Conservation (phyloP, 805 yeast genomes). For the Phaffomyces opuntiae region DNA sequence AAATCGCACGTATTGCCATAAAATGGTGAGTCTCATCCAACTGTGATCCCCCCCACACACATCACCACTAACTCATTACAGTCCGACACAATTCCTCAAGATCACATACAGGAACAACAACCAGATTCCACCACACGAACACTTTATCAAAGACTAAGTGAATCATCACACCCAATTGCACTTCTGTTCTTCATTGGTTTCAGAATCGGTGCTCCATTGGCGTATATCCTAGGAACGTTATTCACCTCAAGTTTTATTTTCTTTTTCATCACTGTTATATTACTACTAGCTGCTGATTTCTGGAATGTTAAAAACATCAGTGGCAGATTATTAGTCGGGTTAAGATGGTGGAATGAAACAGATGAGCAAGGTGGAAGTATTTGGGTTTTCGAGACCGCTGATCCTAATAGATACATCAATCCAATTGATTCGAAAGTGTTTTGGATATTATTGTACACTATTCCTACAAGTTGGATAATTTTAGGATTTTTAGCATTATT, state of each 20-base stretch:
- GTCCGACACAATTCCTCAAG: slow-evolving; percentile 6
- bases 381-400: slow-evolving; percentile 88
- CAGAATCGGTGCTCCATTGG: slow-evolving; percentile 54
- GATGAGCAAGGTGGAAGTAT: slow-evolving; percentile 37
- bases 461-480: slow-evolving; percentile 71
- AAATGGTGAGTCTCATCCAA: slow-evolving; percentile 1
- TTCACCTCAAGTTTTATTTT: slow-evolving; percentile 62
- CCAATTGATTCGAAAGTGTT: slow-evolving; percentile 89
- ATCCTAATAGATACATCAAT: slow-evolving; percentile 64
- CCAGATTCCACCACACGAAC: slow-evolving; percentile 16
- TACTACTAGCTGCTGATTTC: slow-evolving; percentile 81
- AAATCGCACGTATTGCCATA: too few relatives aligned
- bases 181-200: slow-evolving; percentile 55
- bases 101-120: background rate
- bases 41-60: too few relatives aligned
- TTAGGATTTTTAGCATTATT: slow-evolving; percentile 73
- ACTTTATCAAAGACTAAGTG: slow-evolving; percentile 41
- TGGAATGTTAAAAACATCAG: slow-evolving; percentile 91
- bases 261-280: slow-evolving; percentile 70
- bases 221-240: slow-evolving; percentile 65
- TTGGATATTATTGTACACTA: slow-evolving; percentile 71
- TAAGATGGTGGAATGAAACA: slow-evolving; percentile 96
- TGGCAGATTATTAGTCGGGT: slow-evolving; percentile 84
- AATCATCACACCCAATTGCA: slow-evolving; percentile 83
- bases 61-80: background rate